Percentiles rank a stretch among this genome's conserved stretches.
phyloP scores from a whole-genome alignment of 345 rosid species.

The Rhizophora mangle region DNA sequence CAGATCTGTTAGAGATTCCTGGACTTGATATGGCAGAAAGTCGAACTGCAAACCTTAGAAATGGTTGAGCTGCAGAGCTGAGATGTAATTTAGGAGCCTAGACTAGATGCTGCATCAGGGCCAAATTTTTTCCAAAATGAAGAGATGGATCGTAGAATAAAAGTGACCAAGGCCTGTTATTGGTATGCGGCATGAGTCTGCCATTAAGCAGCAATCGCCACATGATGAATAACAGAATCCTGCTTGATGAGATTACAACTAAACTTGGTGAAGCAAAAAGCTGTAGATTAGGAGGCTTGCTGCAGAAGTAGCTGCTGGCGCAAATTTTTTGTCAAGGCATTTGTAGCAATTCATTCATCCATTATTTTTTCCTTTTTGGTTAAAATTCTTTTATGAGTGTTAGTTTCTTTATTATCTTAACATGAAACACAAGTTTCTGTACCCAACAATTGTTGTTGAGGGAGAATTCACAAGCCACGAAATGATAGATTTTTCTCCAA shows the following conservation, averaged over 20 bases:
- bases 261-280: slow-evolving; percentile 15
- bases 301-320: slow-evolving; percentile 29
- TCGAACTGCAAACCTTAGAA: neutral
- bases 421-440: neutral
- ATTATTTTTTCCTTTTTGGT: slow-evolving; percentile 13
- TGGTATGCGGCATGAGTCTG: slow-evolving; percentile 12
- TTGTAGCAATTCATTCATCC: slow-evolving; percentile 57
- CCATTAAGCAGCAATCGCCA: slow-evolving; percentile 11
- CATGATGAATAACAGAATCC: slow-evolving; percentile 11
- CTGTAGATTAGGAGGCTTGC: slow-evolving; percentile 37
- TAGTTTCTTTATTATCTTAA: neutral
- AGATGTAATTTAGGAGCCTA: too few relatives aligned
- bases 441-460: slow-evolving; percentile 5
- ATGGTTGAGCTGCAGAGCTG: too few relatives aligned
- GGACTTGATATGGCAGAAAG: neutral
- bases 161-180: neutral
- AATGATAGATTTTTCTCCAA: neutral
- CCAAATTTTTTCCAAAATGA: too few relatives aligned
- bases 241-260: slow-evolving; percentile 2
- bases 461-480: slow-evolving; percentile 9
- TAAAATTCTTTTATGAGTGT: slow-evolving; percentile 9
- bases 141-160: neutral
- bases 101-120: too few relatives aligned
- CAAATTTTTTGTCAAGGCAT: slow-evolving; percentile 19
- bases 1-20: neutral